These are phyloP conservation scores for Lachnellula cervina DNA, from an alignment of 2,329 filamentous ascomycete genomes.

Conservation along the genomic window DNA sequence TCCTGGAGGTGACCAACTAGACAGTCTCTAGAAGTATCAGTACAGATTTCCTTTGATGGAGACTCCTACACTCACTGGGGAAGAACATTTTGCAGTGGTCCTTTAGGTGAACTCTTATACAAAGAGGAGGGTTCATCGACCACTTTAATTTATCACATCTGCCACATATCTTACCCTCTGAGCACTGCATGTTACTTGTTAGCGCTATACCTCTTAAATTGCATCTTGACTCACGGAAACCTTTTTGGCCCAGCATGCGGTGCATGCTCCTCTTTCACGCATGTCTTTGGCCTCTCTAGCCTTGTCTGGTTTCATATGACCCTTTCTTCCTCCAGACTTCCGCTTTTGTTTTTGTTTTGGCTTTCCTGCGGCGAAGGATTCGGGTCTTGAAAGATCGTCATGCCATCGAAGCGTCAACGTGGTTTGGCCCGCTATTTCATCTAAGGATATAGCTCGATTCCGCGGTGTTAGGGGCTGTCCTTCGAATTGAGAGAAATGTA, in stretches of 20 bases:
- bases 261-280: conserved; percentile 4
- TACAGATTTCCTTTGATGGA: neutral
- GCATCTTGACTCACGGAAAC: neutral
- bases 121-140: neutral
- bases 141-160: neutral
- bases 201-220: neutral
- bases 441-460: no score
- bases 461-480: no score
- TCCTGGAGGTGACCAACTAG: neutral
- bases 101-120: conserved; percentile 1
- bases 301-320: neutral
- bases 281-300: neutral
- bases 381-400: neutral
- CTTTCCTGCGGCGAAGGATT: neutral
- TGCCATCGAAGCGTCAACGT: no score
- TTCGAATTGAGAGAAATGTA: no score
- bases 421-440: no score
- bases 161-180: conserved; percentile 1
- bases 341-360: neutral
- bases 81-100: conserved; percentile 6
- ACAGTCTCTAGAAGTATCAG: neutral
- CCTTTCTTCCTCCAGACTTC: neutral
- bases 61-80: neutral
- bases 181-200: neutral
- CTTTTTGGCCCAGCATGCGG: conserved; percentile 2